Evolutionary conservation across 306 rosid genomes (phyloP), one percentile per base, ranked within the genome.

Genomic region (Canavalia ensiformis): DNA sequence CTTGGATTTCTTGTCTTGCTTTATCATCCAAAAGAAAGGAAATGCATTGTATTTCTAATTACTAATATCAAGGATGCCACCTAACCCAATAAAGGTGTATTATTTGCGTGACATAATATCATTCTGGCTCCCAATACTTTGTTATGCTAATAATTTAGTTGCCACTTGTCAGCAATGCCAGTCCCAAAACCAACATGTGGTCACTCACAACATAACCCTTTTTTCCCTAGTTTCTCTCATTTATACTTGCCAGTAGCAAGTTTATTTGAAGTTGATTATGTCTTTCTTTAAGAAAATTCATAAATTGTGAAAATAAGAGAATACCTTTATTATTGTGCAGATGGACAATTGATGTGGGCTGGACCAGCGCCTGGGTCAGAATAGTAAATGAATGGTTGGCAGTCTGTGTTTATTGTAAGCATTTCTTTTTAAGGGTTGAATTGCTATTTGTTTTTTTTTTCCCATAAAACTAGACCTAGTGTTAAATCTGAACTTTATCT

Each of bases 331-430:
- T 47, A 37, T 83, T 67, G 18, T 81, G 81, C 88, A 93, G 99
- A 88, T 96, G 98, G 98, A 90, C 98, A 54, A 90, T 96, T 82
- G 99, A 93, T 79, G 98, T 93, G 29, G 98, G 99, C 0, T 96
- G 99, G 99, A 92, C 97, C 77, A 96, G 99, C 80, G 84, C 97
- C 12, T 96, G 98, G 98, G 98, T 96, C 84, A 90, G 94, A 87
- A 90, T 92, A 65, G 94, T 92, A 8, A 96, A 96, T 79, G 99
- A 96, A 75, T 96, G 98, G 99, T 85, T 96, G 66, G 97, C 98
- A 12, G 99, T 92, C 56, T 92, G 97, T 84, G 91, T 96, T 5
- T 96, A 92, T 83, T 69, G 99, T 96, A 92, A 91, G 99, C 79
- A 46, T 51, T 33, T 50, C 25, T 62, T 66, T 41, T 6, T 18